Base-by-base conservation (phyloP, 495 filamentous ascomycete genomes). In the Hyaloscypha finlandica region DNA sequence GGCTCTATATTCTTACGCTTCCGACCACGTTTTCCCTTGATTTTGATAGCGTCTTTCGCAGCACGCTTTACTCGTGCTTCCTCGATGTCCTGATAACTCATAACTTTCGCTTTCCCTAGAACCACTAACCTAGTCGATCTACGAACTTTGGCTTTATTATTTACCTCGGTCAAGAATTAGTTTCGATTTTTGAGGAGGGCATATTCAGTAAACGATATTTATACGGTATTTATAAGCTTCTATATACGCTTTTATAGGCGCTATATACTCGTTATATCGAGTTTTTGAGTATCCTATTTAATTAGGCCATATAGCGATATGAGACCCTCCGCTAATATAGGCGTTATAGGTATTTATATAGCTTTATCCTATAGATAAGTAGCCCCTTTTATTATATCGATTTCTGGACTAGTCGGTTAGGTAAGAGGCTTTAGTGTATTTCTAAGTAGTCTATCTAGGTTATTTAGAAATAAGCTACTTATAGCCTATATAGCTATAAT, bases 391-490 rank as follows among this genome's bases (percentile, higher is more conserved):
- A 70, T 58, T 68, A 67, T 11, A 48, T 48, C 42, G 42, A 12
- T 58, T 63, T 64, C 59, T 37, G 63, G 66, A 72, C 68, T 25
- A 16, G 60, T 70, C 52, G 61, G 57, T 69, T 74, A 6, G 14
- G 16, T 48, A 51, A 69, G 64, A 30, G 73, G 70, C 42, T 37
- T 37, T 3, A 3, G 35, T 57, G 32, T 71, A 42, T 53, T 25
- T 67, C 67, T 65, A 35, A 79, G 77, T 1, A 77, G 72, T 65
- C 71, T 72, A 30, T 76, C 71, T 55, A 70, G 67, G 60, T 79
- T 72, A 63, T 76, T 75, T 30, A 68, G 74, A 59, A 77, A 72
- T 53, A 79, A 70, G 59, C 75, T 68, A 68, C 12, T 1, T 6
- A 3, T 3, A 25, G 25, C 25, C 25, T 2, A 25, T 25, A 2